Percentiles rank a stretch among this genome's conserved stretches.
Conservation (phyloP, 306 rosid species). For the Casuarina glauca region DNA sequence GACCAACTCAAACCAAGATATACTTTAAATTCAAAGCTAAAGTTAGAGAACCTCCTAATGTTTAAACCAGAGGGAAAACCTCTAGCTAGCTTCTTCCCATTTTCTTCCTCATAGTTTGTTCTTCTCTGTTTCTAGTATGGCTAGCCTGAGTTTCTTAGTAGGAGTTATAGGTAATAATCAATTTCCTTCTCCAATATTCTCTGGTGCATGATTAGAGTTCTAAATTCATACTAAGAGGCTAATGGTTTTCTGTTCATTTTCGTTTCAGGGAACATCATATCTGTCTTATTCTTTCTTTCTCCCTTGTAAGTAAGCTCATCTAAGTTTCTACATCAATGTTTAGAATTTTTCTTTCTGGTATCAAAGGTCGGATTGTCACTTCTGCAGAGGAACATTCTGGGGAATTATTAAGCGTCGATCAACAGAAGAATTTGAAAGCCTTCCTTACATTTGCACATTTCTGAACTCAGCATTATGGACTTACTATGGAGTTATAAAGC, state of each 20-base stretch:
- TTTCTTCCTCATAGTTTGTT: background rate
- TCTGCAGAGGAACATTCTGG: conserved; percentile 31
- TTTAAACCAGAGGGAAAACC: background rate
- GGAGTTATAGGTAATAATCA: conserved; percentile 36
- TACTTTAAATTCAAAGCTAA: background rate
- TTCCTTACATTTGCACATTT: conserved; percentile 46
- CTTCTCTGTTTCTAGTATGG: background rate
- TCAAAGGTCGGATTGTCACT: background rate
- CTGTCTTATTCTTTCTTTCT: conserved; percentile 40
- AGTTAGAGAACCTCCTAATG: background rate
- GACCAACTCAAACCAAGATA: background rate
- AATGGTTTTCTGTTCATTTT: background rate
- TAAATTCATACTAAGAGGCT: background rate
- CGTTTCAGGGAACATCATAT: conserved; percentile 42
- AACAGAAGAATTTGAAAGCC: conserved; percentile 44
- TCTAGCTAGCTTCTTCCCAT: background rate
- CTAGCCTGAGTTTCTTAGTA: conserved; percentile 12
- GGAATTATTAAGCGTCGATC: conserved; percentile 34
- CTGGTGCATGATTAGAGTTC: background rate
- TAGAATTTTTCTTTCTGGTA: conserved; percentile 14
- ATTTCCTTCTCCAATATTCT: background rate
- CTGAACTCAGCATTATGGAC: conserved; percentile 44
- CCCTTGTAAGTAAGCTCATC: conserved; percentile 28
- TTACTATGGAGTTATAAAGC: conserved; percentile 24
- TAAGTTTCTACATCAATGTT: conserved; percentile 26